phyloP scores from a whole-genome alignment of 208 protist genomes.

The Trypanosoma brucei region DNA sequence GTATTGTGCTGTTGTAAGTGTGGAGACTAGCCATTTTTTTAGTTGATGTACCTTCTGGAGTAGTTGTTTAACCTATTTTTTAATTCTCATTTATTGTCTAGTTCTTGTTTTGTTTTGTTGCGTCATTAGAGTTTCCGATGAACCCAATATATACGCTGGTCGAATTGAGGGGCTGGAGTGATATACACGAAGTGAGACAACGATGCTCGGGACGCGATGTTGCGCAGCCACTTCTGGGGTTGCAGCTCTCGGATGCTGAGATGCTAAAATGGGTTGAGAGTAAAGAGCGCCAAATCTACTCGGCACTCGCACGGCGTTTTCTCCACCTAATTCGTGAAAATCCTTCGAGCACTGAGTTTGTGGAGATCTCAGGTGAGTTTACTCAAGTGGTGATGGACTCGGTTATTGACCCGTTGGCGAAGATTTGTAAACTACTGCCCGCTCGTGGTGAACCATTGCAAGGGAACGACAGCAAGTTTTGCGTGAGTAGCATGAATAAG shows the following conservation, averaged over 20 bases:
- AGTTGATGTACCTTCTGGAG: too few relatives aligned
- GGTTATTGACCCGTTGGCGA: background rate
- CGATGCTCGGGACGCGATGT: background rate
- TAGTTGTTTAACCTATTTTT: background rate
- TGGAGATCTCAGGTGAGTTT: conserved; percentile 1
- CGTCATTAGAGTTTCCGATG: background rate
- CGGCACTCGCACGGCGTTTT: conserved; percentile 2
- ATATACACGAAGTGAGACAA: background rate
- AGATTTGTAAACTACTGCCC: background rate
- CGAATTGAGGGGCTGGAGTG: conserved; percentile 1
- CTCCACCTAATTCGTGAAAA: conserved; percentile 8
- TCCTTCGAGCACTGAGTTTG: conserved; percentile 5
- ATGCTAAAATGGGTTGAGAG: conserved; percentile 4
- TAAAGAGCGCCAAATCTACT: background rate
- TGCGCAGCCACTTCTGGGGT: background rate
- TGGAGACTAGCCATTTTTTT: too few relatives aligned
- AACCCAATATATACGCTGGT: conserved; percentile 11
- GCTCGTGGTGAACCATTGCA: background rate
- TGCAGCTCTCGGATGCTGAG: background rate
- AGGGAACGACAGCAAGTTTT: too few relatives aligned
- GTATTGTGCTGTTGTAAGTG: too few relatives aligned
- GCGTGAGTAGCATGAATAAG: too few relatives aligned
- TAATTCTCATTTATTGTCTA: background rate
- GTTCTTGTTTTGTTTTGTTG: too few relatives aligned
- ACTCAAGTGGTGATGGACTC: background rate